Base-by-base conservation (phyloP, 2,329 filamentous ascomycete genomes). In the Xylaria sp. region DNA sequence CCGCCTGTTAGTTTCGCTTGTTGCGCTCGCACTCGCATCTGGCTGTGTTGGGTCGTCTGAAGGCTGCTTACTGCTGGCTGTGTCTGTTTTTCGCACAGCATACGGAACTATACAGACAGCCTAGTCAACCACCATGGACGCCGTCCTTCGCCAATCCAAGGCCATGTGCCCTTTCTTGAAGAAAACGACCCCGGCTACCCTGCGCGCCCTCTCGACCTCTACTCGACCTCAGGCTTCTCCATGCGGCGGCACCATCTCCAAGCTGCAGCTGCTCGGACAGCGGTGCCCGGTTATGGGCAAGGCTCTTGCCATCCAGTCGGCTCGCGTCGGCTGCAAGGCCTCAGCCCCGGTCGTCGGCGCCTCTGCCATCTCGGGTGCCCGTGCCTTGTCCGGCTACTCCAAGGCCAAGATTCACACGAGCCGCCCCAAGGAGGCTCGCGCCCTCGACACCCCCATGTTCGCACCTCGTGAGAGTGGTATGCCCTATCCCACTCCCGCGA, bases 251-350 rank as follows among this genome's bases (percentile, higher is more conserved):
- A 92, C 92, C 79, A 97, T 98, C 87, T 97, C 93, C 74, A 98
- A 97, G 81, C 85, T 99, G 72, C 95, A 98, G 83, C 87, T 95
- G 70, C 88, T 96, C 74, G 95, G 92, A 72, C 90, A 93, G 75
- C 92, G 94, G 77, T 99, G 95, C 85, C 95, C 95, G 61, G 90
- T 99, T 78, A 99, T 99, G 95, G 94, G 93, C 78, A 96, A 97
- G 85, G 95, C 95, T 41, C 87, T 99, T 76, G 91, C 92, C 64
- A 89, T 97, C 38, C 94, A 97, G 83, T 85, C 85, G 46, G 83
- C 86, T 65, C 83, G 84, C 73, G 76, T 81, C 51, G 78, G 81
- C 29, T 58, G 58, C 54, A 78, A 77, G 60, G 67, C 77, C 57
- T 73, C 77, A 57, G 70, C 38, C 23, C 49, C 60, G 54, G 54